Conservation (phyloP, 208 protist species). For the Trichomonas vaginalis region DNA sequence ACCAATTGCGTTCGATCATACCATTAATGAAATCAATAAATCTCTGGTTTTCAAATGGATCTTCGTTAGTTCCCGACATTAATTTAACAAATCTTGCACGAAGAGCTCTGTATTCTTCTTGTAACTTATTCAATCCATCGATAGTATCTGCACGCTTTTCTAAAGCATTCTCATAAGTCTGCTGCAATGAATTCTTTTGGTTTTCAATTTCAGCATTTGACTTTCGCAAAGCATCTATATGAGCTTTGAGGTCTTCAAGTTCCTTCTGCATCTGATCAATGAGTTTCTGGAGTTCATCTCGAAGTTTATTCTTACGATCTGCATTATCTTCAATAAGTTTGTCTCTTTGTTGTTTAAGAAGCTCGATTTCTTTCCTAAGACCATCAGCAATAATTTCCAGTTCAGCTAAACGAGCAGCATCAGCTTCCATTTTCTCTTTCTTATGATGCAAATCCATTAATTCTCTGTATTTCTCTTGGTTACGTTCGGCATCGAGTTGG, state of each 20-base stretch:
- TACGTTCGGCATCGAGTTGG: not conserved
- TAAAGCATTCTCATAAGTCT: not conserved
- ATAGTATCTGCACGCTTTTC: not conserved
- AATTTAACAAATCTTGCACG: not conserved
- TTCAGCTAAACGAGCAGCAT: not conserved
- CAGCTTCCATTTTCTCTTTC: not conserved
- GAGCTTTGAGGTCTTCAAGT: not conserved
- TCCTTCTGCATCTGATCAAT: not conserved
- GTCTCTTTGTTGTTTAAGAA: not conserved
- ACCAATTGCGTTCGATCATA: not conserved
- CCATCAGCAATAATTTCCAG: not conserved
- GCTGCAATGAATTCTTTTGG: not conserved
- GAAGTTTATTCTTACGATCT: not conserved
- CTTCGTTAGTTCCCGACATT: not conserved
- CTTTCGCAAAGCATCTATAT: not conserved
- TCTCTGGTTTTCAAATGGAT: conserved; percentile 7
- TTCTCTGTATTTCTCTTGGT: not conserved
- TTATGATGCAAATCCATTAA: not conserved
- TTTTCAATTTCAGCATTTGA: not conserved
- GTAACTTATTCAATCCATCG: not conserved
- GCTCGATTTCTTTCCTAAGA: not conserved
- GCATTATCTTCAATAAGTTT: not conserved
- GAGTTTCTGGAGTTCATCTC: not conserved
- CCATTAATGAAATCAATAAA: not conserved
- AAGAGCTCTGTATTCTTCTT: not conserved